A percentile compares a stretch with the other conserved stretches of the same genome.
phyloP scores from a whole-genome alignment of 257 asterid genomes.

The Solanum etuberosum region DNA sequence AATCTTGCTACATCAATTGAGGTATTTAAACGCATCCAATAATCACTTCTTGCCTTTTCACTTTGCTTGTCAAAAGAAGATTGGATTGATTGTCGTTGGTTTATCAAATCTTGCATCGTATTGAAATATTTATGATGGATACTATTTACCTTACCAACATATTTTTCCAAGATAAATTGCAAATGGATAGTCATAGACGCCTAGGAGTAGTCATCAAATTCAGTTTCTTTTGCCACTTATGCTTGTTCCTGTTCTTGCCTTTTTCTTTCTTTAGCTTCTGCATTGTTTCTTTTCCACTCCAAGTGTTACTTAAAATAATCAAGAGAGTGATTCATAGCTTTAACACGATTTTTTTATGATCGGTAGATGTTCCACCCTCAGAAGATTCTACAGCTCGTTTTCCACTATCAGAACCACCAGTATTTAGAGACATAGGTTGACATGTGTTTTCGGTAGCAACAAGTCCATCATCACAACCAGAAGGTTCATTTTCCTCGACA shows the following conservation, averaged over 20 bases:
- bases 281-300: background rate
- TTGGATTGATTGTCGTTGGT: background rate
- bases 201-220: background rate
- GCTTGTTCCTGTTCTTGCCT: background rate
- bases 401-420: background rate
- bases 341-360: background rate
- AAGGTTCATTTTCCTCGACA: background rate
- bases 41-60: background rate
- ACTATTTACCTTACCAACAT: background rate
- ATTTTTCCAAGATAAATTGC: background rate
- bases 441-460: background rate
- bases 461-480: background rate
- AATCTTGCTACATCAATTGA: background rate
- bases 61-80: background rate
- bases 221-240: background rate
- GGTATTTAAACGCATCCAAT: background rate
- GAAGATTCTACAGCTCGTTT: background rate
- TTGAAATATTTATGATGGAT: background rate
- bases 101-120: background rate
- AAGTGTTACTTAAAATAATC: background rate
- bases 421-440: background rate
- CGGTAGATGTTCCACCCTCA: background rate
- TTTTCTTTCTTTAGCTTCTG: background rate
- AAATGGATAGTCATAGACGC: background rate
- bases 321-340: background rate